Base-by-base conservation (phyloP, 1,139 yeast species). In the Hyphopichia khmerensis region DNA sequence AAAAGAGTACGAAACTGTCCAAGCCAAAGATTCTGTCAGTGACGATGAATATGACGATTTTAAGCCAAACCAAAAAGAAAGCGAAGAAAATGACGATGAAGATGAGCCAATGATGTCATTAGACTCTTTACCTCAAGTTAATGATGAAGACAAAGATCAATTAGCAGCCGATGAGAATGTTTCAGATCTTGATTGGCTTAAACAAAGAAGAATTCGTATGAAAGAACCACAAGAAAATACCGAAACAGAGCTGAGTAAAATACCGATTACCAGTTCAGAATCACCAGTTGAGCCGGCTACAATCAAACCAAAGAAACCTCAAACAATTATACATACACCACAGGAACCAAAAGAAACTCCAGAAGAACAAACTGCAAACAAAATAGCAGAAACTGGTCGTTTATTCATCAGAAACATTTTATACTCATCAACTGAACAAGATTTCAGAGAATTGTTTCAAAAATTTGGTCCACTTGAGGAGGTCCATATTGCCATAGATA, bases 401-500 rank as follows among this genome's bases (percentile, higher is more conserved):
- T 71, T 93, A 40, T 95, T 95, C 61, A 67, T 95, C 40, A 81
- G 99, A 67, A 95, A 93, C 57, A 84, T 93, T 40, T 73, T 84
- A 10, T 95, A 89, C 57, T 72, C 86, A 1, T 81, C 96, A 2
- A 78, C 87, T 0, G 98, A 91, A 59, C 79, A 79, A 1, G 99
- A 93, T 43, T 84, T 90, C 57, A 67, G 71, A 35, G 65, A 72
- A 2, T 67, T 90, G 21, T 85, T 87, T 56, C 52, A 68, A 4
- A 52, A 60, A 8, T 86, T 64, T 51, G 95, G 95, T 11, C 61
- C 69, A 3, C 65, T 86, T 38, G 84, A 80, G 49, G 93, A 86
- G 64, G 96, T 90, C 1, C 99, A 93, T 62, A 71, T 93, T 52
- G 97, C 99, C 1, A 66, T 90, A 33, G 98, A 93, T 58, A 85